Conservation (phyloP, 2,329 filamentous ascomycete species). For the Diaporthe sp. region DNA sequence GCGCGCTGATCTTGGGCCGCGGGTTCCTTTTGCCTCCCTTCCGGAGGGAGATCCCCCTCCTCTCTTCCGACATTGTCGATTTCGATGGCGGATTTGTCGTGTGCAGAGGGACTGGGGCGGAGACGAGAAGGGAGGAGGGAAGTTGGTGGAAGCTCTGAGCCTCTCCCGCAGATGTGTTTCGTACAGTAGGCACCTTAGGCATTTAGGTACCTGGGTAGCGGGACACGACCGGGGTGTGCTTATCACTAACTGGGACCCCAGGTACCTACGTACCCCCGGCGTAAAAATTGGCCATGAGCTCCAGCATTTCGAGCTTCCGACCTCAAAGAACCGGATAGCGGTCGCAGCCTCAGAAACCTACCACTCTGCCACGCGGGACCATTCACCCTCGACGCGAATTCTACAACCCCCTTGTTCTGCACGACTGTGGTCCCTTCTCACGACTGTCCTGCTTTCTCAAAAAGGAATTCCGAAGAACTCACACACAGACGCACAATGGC, state of each 20-base stretch:
- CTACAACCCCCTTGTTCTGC: background rate
- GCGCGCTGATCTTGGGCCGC: conserved; percentile 73
- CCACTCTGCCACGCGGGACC: conserved; percentile 3
- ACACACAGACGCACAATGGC: conserved; percentile 66
- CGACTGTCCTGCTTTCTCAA: conserved; percentile 40
- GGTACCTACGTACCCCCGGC: conserved; percentile 31
- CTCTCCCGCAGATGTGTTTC: conserved; percentile 35
- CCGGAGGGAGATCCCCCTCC: conserved; percentile 63
- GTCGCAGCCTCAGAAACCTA: conserved; percentile 9
- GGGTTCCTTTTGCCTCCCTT: conserved; percentile 72
- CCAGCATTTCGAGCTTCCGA: conserved; percentile 22
- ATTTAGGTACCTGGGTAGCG: background rate
- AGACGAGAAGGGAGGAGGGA: background rate
- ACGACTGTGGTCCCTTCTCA: background rate
- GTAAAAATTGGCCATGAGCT: conserved; percentile 34
- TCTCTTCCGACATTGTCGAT: conserved; percentile 33
- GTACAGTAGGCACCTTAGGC: conserved; percentile 26
- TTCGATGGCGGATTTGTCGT: conserved; percentile 13
- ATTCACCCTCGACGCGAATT: background rate
- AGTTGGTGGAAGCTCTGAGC: background rate
- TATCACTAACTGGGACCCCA: background rate
- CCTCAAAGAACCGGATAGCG: conserved; percentile 28
- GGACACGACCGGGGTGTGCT: conserved; percentile 13
- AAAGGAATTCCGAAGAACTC: conserved; percentile 52
- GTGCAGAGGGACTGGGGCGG: background rate